These are phyloP conservation scores for Paratrimastix pyriformis DNA, from an alignment of 78 protist genomes.

Conservation along the genomic window DNA sequence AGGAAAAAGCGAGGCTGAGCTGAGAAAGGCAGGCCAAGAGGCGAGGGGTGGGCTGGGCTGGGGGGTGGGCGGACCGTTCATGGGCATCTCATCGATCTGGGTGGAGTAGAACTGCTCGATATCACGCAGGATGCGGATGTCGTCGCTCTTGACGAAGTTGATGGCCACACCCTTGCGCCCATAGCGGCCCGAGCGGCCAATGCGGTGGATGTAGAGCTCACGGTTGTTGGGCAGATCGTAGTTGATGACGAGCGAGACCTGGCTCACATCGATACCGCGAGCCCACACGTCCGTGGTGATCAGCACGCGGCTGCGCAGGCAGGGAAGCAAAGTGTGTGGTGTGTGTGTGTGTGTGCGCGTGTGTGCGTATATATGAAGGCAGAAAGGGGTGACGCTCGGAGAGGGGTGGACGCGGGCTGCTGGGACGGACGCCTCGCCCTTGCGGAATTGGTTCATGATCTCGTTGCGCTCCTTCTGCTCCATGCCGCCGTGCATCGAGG, in stretches of 20 bases:
- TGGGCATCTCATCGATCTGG: conserved; percentile 94
- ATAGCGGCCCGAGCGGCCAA: conserved; percentile 96
- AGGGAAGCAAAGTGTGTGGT: not conserved
- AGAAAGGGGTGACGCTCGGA: no score
- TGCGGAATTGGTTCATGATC: conserved; percentile 73
- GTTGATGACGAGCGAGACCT: conserved; percentile 95
- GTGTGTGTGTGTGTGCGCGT: not conserved
- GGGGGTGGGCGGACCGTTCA: no score
- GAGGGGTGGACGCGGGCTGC: not conserved
- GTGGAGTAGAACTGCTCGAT: conserved; percentile 72
- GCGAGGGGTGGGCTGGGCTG: no score
- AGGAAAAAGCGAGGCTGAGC: no score
- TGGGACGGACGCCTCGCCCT: conserved; percentile 64
- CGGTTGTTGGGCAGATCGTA: conserved; percentile 93
- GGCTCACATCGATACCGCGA: conserved; percentile 94
- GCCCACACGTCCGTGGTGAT: conserved; percentile 91
- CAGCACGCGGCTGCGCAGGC: conserved; percentile 55
- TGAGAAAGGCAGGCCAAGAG: no score
- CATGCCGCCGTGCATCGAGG: conserved; percentile 90
- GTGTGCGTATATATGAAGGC: not conserved
- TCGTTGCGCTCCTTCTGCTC: conserved; percentile 78
- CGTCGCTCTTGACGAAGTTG: conserved; percentile 90
- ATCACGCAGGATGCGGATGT: conserved; percentile 76
- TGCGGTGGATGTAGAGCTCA: conserved; percentile 96
- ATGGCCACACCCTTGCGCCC: conserved; percentile 98